These are phyloP conservation scores for Pestalotiopsis sp. DNA, from an alignment of 2,329 filamentous ascomycete species.

Conservation along the genomic window DNA sequence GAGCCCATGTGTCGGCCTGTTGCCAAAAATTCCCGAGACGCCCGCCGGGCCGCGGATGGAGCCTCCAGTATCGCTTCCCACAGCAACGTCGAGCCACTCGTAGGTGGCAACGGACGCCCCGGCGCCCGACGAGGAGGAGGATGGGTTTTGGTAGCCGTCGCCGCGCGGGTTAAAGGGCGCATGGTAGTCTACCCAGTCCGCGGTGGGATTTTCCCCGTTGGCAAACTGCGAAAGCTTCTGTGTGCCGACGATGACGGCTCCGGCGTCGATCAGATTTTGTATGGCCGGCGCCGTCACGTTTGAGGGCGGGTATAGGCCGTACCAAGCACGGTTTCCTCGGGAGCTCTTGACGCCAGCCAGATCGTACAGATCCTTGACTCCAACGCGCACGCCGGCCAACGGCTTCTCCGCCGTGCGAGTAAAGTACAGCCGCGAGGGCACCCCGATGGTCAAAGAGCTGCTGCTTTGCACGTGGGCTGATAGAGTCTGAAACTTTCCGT, in stretches of 20 bases:
- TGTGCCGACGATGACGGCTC: background rate
- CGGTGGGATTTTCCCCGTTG: background rate
- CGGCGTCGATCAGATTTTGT: background rate
- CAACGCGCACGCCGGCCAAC: background rate
- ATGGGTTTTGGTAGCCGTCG: background rate
- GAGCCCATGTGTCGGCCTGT: background rate
- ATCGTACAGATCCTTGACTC: constrained; percentile 1
- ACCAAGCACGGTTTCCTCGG: background rate
- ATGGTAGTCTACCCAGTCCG: constrained; percentile 1
- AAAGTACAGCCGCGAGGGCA: background rate
- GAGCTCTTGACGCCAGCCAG: background rate
- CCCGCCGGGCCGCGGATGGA: background rate
- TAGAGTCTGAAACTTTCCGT: constrained; percentile 34
- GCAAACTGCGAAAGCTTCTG: background rate
- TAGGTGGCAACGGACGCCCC: background rate
- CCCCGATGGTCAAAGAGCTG: background rate
- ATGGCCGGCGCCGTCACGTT: background rate
- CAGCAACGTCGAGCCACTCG: background rate
- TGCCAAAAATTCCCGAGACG: background rate
- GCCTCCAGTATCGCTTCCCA: background rate
- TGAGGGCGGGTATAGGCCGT: background rate
- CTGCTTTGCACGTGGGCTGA: constrained; percentile 31
- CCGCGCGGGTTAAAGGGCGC: background rate
- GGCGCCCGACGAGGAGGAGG: background rate
- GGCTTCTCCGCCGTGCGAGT: background rate